Conservation (phyloP, 83 land plant genomes). For the Thuja plicata region DNA sequence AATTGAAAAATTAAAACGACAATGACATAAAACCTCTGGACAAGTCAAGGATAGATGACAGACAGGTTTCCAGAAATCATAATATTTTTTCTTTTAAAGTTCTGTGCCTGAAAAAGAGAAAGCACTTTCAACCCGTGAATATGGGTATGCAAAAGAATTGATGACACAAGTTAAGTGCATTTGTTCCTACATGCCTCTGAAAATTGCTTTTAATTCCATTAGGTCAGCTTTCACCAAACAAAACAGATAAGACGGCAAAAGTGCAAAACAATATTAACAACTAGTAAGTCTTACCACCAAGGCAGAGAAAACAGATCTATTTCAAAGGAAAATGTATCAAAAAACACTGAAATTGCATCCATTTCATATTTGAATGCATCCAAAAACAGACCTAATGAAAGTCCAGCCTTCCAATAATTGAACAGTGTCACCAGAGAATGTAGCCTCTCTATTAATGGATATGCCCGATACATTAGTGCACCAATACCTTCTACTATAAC, state of each 20-base stretch:
- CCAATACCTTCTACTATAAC: conserved; percentile 75
- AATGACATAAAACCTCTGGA: not conserved
- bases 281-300: conserved; percentile 17
- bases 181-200: not conserved
- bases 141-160: not conserved
- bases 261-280: not conserved
- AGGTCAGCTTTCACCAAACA: not conserved
- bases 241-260: not conserved
- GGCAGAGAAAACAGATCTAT: conserved; percentile 21
- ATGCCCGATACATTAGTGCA: conserved; percentile 63
- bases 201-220: not conserved
- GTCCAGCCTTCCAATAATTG: conserved; percentile 88
- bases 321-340: conserved; percentile 15
- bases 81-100: not conserved
- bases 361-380: conserved; percentile 79
- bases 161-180: not conserved
- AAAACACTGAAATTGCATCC: conserved; percentile 13
- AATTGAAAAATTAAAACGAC: not conserved
- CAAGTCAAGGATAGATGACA: not conserved
- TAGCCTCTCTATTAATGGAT: conserved; percentile 34
- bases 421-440: conserved; percentile 41
- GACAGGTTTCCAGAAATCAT: not conserved
- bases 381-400: conserved; percentile 74
- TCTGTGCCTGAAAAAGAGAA: not conserved
- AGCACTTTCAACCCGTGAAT: not conserved